Evolutionary conservation across 2,329 filamentous ascomycete genomes (phyloP).

Genomic region (Hirsutella thompsonii): DNA sequence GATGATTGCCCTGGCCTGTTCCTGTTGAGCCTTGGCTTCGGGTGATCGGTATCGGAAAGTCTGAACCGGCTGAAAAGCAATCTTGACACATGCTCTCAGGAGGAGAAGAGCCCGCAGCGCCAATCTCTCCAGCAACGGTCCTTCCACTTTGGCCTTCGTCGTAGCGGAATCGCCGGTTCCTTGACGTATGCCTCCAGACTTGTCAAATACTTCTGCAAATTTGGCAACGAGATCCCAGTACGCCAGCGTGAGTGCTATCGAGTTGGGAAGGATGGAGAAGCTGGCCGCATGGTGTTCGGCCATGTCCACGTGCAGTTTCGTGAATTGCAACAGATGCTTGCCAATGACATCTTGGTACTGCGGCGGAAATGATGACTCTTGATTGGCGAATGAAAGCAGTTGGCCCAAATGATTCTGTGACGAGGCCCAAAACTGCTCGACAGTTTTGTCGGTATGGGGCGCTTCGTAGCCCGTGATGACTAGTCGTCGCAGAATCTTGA

Average conservation of each 20-base stretch:
- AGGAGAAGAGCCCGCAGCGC: conserved; percentile 74
- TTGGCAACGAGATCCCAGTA: conserved; percentile 77
- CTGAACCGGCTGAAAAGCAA: conserved; percentile 68
- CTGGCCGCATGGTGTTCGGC: conserved; percentile 65
- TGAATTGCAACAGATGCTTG: conserved; percentile 79
- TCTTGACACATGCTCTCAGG: conserved; percentile 69
- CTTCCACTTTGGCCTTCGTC: conserved; percentile 39
- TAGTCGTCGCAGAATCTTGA: conserved; percentile 71
- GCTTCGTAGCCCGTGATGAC: conserved; percentile 72
- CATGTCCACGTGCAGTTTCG: conserved; percentile 86
- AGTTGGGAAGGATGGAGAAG: conserved; percentile 72
- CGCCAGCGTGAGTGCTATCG: conserved; percentile 60
- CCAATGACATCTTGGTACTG: conserved; percentile 52
- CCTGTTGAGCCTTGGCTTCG: conserved; percentile 65
- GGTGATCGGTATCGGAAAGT: conserved; percentile 73
- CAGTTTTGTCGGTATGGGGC: conserved; percentile 65
- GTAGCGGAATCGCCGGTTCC: conserved; percentile 21
- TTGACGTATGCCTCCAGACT: conserved; percentile 42
- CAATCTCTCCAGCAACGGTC: conserved; percentile 61
- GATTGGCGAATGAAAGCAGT: conserved; percentile 52
- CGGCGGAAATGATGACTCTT: conserved; percentile 38
- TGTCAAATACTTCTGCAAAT: conserved; percentile 62
- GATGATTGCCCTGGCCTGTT: conserved; percentile 53
- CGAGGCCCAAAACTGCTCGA: conserved; percentile 68
- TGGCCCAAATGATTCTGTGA: conserved; percentile 68